Evolutionary conservation across 1,284 basidiomycete genomes (phyloP).

Genomic region (Marasmius sp.): DNA sequence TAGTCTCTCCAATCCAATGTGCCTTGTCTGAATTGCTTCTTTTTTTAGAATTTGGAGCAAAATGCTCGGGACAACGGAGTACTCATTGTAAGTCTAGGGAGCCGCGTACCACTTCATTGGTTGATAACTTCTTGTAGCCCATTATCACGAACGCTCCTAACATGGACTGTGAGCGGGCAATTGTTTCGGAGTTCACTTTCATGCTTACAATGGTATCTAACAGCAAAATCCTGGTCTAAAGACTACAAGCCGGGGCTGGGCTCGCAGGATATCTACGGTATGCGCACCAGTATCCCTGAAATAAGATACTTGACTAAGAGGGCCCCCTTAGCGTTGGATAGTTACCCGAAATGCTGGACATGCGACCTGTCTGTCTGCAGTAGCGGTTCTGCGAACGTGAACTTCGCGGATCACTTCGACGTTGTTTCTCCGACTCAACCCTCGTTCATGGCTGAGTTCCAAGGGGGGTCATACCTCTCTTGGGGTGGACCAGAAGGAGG

Average conservation of each 20-base stretch:
- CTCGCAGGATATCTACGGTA: conserved; percentile 13
- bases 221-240: conserved; percentile 12
- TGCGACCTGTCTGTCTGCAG: conserved; percentile 14
- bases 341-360: conserved; percentile 16
- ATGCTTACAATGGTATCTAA: neutral
- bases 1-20: neutral
- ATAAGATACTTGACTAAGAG: neutral
- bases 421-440: conserved; percentile 8
- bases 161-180: conserved; percentile 3
- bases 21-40: neutral
- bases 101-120: neutral
- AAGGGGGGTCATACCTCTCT: conserved; percentile 46
- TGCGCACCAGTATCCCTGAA: neutral
- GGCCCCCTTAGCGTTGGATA: conserved; percentile 9
- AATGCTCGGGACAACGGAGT: conserved; percentile 10
- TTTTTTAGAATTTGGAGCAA: conserved; percentile 7
- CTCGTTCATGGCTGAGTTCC: conserved; percentile 29
- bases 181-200: neutral
- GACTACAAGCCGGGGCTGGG: conserved; percentile 13
- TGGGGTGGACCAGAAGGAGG: conserved; percentile 5
- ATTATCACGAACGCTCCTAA: conserved; percentile 14
- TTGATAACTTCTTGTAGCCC: neutral
- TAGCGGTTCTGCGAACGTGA: neutral
- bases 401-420: conserved; percentile 12
- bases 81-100: neutral